Evolutionary conservation across 352 stramenopile species (phyloP).

Genomic region (Aphanomyces astaci): DNA sequence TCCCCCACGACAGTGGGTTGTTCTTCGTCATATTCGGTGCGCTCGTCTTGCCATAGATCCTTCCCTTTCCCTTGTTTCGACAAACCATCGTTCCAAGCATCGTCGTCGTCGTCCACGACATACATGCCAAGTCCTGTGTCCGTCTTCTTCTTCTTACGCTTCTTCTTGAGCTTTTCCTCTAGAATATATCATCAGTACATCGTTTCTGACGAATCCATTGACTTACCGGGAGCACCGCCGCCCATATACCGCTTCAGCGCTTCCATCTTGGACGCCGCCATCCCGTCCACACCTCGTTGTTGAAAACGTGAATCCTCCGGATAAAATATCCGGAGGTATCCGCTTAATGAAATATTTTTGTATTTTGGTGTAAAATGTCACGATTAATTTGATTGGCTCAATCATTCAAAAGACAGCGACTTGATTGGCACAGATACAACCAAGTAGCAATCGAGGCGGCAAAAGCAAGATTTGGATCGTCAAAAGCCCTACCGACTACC

Average conservation of each 20-base stretch:
- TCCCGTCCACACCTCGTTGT: neutral
- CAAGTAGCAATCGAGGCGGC: no score
- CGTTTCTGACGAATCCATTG: neutral
- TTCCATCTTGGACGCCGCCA: constrained; percentile 61
- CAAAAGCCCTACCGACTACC: no score
- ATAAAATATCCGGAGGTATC: neutral
- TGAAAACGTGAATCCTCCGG: neutral
- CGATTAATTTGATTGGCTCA: no score
- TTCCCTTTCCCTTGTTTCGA: constrained; percentile 39
- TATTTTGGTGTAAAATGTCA: no score
- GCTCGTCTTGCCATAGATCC: constrained; percentile 58
- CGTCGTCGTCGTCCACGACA: constrained; percentile 57
- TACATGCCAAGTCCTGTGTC: constrained; percentile 25
- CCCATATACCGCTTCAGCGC: constrained; percentile 75
- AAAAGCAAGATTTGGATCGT: no score
- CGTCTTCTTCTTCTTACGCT: constrained; percentile 48
- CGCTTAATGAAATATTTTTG: neutral
- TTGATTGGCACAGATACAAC: no score
- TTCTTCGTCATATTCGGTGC: constrained; percentile 34
- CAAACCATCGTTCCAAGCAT: constrained; percentile 41
- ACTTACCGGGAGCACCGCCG: constrained; percentile 26
- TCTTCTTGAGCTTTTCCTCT: constrained; percentile 38
- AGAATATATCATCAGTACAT: neutral
- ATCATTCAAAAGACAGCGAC: no score
- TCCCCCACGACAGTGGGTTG: constrained; percentile 39